A percentile compares a stretch with the other conserved stretches of the same genome.
phyloP scores from a whole-genome alignment of 768 basidiomycete species.

The Glaciozyma martinii region DNA sequence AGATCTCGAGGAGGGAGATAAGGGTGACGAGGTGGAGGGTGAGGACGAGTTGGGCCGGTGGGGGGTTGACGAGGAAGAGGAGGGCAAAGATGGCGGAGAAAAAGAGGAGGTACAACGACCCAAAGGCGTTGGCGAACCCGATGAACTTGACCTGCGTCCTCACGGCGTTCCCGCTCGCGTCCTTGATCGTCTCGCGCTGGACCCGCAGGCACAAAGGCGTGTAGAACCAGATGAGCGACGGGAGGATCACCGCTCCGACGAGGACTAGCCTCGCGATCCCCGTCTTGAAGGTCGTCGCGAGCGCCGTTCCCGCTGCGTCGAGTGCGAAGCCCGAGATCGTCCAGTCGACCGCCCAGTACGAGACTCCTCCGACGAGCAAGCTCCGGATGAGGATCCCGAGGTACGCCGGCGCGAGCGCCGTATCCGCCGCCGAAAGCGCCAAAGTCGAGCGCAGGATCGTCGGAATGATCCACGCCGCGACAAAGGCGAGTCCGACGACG shows the following conservation, averaged over 20 bases:
- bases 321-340: constrained; percentile 46
- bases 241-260: constrained; percentile 44
- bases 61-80: constrained; percentile 57
- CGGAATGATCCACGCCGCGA: constrained; percentile 53
- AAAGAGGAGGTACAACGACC: constrained; percentile 76
- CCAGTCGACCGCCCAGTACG: constrained; percentile 78
- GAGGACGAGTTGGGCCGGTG: constrained; percentile 73
- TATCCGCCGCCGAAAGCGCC: constrained; percentile 59
- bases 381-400: constrained; percentile 54
- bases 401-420: constrained; percentile 59
- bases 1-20: constrained; percentile 66
- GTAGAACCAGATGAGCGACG: constrained; percentile 59
- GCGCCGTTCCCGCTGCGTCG: constrained; percentile 34
- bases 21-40: constrained; percentile 56
- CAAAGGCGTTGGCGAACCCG: constrained; percentile 84
- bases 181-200: constrained; percentile 37
- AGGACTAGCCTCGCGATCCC: constrained; percentile 54
- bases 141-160: constrained; percentile 48
- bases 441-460: constrained; percentile 52
- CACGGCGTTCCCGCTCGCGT: constrained; percentile 35
- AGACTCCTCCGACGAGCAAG: constrained; percentile 52
- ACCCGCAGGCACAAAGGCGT: constrained; percentile 69
- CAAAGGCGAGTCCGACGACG: constrained; percentile 54
- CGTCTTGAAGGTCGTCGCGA: constrained; percentile 43
- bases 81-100: constrained; percentile 58